Conservation (phyloP, 768 basidiomycete genomes). For the Calocera viscosa region DNA sequence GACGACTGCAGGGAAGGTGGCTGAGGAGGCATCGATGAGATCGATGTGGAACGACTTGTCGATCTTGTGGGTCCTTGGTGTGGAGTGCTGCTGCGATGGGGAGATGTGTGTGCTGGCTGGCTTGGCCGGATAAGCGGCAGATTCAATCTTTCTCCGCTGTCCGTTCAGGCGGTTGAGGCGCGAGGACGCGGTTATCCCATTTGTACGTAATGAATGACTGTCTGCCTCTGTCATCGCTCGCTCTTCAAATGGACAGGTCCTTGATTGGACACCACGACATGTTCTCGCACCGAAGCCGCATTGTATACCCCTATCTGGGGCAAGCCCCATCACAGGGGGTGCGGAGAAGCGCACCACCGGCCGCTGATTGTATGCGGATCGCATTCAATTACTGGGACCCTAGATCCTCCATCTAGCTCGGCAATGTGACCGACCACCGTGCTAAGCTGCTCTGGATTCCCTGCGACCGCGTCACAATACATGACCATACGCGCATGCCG, state of each 20-base stretch:
- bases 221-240: not conserved
- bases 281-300: not conserved
- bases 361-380: not conserved
- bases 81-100: not conserved
- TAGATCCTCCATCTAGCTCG: not conserved
- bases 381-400: not conserved
- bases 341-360: not conserved
- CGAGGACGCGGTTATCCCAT: not conserved
- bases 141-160: not conserved
- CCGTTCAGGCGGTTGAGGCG: not conserved
- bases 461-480: not conserved
- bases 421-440: not conserved
- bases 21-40: not conserved
- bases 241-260: slow-evolving; percentile 3
- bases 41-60: not conserved
- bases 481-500: not conserved
- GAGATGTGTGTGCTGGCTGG: not conserved
- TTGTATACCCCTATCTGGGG: not conserved
- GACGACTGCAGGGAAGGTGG: no score
- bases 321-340: not conserved
- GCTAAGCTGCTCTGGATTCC: not conserved
- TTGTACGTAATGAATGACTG: slow-evolving; percentile 6
- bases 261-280: not conserved
- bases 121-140: not conserved
- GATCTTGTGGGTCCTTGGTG: not conserved